Evolutionary conservation across 2,329 filamentous ascomycete genomes (phyloP), one percentile per base, ranked within the genome.

Genomic region (Thielaviopsis ethacetica): DNA sequence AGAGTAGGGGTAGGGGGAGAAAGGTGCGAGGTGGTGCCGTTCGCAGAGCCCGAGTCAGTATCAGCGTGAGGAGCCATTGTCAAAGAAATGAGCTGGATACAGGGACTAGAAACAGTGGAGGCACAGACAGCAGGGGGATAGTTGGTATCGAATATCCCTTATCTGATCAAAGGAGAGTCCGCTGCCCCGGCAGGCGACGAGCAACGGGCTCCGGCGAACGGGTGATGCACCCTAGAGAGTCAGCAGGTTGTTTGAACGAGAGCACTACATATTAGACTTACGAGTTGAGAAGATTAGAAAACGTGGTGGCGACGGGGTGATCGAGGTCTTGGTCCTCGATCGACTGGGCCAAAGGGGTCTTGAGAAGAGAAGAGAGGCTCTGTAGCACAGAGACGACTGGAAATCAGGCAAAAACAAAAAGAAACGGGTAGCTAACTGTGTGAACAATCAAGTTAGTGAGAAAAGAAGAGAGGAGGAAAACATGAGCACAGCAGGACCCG

Each of bases 271-370:
- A 59, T 19, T 19, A 26, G 38, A 70, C 89, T 73, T 81, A 95
- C 91, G 90, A 95, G 82, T 93, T 93, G 67, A 96, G 85, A 68
- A 94, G 86, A 77, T 95, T 96, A 80, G 90, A 91, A 85, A 95
- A 96, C 91, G 89, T 95, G 74, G 72, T 72, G 69, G 69, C 59
- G 59, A 53, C 53, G 47, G 59, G 49, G 47, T 56, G 59, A 61
- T 61, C 59, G 56, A 61, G 59, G 53, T 61, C 53, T 54, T 21
- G 19, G 38, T 59, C 58, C 59, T 61, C 59, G 59, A 61, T 61
- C 59, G 56, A 53, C 54, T 60, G 19, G 55, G 54, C 44, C 26
- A 22, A 2, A 21, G 27, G 15, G 27, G 50, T 54, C 19, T 22
- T 24, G 53, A 49, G 22, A 26, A 24, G 21, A n/a, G 53, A 52